Percentiles rank a stretch among this genome's conserved stretches.
phyloP scores from a whole-genome alignment of 345 rosid species.

The Clausena lansium region DNA sequence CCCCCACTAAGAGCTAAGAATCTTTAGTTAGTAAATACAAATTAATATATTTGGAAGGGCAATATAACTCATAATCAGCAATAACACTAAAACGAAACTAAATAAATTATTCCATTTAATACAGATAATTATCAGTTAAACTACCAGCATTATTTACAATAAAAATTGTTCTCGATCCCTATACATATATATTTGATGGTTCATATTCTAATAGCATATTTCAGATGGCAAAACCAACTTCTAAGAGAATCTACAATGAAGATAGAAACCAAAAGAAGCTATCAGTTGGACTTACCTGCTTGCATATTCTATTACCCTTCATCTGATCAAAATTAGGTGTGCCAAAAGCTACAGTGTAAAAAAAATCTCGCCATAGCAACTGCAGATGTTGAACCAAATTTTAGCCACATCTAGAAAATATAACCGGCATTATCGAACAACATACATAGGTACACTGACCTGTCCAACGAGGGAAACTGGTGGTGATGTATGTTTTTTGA shows the following conservation, averaged over 20 bases:
- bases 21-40: not conserved
- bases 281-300: constrained; percentile 56
- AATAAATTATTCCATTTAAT: not conserved
- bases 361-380: constrained; percentile 95
- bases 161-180: not conserved
- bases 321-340: constrained; percentile 87
- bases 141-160: not conserved
- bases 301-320: constrained; percentile 80
- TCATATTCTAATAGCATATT: too few species aligned
- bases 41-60: not conserved
- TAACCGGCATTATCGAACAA: not conserved
- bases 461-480: constrained; percentile 96
- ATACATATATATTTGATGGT: not conserved
- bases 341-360: constrained; percentile 81
- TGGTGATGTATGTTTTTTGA: constrained; percentile 72
- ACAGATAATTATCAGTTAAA: not conserved
- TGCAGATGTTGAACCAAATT: constrained; percentile 23
- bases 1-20: not conserved
- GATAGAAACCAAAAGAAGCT: constrained; percentile 2
- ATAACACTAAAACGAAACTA: not conserved
- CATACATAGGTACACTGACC: constrained; percentile 40
- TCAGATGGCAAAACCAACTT: not conserved
- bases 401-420: constrained; percentile 16
- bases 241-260: not conserved
- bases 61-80: not conserved